These are phyloP conservation scores for Monosporascus sp. DNA, from an alignment of 2,329 filamentous ascomycete species.

Conservation along the genomic window DNA sequence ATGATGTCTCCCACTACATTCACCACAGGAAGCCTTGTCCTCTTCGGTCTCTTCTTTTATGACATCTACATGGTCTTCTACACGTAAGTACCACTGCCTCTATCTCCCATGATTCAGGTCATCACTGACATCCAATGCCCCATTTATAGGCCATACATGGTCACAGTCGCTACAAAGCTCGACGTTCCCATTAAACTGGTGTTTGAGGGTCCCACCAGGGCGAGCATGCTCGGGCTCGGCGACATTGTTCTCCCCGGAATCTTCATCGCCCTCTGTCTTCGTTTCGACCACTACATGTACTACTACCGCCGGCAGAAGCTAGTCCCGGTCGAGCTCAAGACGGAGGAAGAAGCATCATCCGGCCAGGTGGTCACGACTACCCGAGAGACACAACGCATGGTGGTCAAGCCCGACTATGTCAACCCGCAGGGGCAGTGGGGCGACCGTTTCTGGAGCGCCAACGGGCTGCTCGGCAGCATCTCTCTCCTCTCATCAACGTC, in stretches of 20 bases:
- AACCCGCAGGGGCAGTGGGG: constrained; percentile 73
- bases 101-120: no score
- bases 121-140: not conserved
- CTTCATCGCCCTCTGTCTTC: constrained; percentile 78
- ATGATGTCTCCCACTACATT: constrained; percentile 88
- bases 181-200: constrained; percentile 92
- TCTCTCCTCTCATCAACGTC: not conserved
- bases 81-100: constrained; percentile 46
- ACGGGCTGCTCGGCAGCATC: no score
- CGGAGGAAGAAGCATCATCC: constrained; percentile 21
- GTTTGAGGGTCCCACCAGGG: constrained; percentile 62
- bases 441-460: constrained; percentile 70
- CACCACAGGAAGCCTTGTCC: constrained; percentile 69
- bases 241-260: constrained; percentile 92
- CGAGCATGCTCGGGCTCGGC: constrained; percentile 84
- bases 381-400: constrained; percentile 34
- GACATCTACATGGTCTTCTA: constrained; percentile 93
- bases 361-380: constrained; percentile 30
- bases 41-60: constrained; percentile 82
- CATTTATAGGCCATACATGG: constrained; percentile 67
- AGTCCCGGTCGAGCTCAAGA: constrained; percentile 31
- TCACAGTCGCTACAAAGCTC: constrained; percentile 79
- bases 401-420: constrained; percentile 47
- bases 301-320: constrained; percentile 65
- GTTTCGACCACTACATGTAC: constrained; percentile 85